Evolutionary conservation across 805 yeast genomes (phyloP), one percentile per base, ranked within the genome.

Genomic region (Wickerhamomyces canadensis): DNA sequence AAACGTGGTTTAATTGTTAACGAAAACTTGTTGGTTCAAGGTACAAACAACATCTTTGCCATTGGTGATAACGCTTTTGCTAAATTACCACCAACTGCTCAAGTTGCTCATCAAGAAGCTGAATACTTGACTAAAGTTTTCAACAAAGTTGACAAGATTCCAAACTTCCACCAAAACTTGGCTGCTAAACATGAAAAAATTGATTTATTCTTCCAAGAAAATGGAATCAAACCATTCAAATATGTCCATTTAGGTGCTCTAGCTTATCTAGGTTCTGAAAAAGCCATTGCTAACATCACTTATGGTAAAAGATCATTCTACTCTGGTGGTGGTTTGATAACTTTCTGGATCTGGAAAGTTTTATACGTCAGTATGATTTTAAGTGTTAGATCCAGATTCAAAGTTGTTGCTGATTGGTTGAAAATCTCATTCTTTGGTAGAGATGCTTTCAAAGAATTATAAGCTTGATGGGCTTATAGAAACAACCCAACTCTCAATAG

Each of bases 101-200:
- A 89, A 70, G 96, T 88, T 42, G 97, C 97, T 27, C 81, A 86
- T 65, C 97, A 89, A 70, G 83, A 87, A 65, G 97, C 96, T 52
- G 72, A 72, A 41, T 89, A 76, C 65, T 73, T 89, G 51, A 89
- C 87, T 34, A 69, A 72, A 34, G 75, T 76, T 48, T 83, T 89
- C 61, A 77, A 74, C 61, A 82, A 74, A 57, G 60, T 66, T 60
- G 62, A 62, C n/a, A 58, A 62, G 36, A 51, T 57, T 35, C 60
- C 64, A 27, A 54, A 51, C 36, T 61, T 66, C 55, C 67, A 64
- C 45, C 44, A 67, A 52, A 52, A 58, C 28, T 54, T 70, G 36
- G 48, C 51, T 26, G 39, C 49, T 12, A 51, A 55, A 36, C 61
- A 55, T 16, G 65, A 58, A 27, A 64, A 62, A 38, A 57, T 61